A percentile compares a stretch with the other conserved stretches of the same genome.
Conservation (phyloP, 345 rosid species). For the Corchorus capsularis region DNA sequence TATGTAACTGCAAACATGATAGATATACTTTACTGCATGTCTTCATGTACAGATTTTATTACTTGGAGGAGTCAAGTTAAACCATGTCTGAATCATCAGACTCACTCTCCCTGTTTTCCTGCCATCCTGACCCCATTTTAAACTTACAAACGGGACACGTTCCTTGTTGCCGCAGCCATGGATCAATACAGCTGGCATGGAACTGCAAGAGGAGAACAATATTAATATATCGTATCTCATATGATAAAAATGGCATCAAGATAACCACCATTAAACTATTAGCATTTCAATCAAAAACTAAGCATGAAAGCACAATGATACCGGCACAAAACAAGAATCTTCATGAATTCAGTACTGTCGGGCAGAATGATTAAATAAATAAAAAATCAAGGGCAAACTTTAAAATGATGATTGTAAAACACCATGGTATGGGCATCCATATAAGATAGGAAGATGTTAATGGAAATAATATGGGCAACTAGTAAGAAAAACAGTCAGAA, state of each 20-base stretch:
- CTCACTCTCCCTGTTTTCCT: slow-evolving; percentile 52
- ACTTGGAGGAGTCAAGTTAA: slow-evolving; percentile 16
- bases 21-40: slow-evolving; percentile 1
- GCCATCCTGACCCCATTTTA: slow-evolving; percentile 46
- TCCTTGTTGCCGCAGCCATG: slow-evolving; percentile 70
- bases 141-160: slow-evolving; percentile 70
- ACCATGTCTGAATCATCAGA: slow-evolving; percentile 58
- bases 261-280: neutral
- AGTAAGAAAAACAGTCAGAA: neutral
- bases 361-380: neutral
- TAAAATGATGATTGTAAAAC: neutral
- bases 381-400: neutral
- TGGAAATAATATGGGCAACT: no score
- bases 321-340: neutral
- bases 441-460: neutral
- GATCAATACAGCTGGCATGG: slow-evolving; percentile 67
- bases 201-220: slow-evolving; percentile 45
- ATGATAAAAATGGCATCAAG: neutral
- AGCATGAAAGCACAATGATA: neutral
- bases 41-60: slow-evolving; percentile 5
- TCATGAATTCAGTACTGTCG: neutral
- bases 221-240: neutral
- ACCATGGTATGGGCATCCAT: neutral
- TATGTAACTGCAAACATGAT: slow-evolving; percentile 1
- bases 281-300: slow-evolving; percentile 1